Percentiles rank a stretch among this genome's conserved stretches.
Conservation (phyloP, 1,284 basidiomycete species). For the Leccinum huronense region DNA sequence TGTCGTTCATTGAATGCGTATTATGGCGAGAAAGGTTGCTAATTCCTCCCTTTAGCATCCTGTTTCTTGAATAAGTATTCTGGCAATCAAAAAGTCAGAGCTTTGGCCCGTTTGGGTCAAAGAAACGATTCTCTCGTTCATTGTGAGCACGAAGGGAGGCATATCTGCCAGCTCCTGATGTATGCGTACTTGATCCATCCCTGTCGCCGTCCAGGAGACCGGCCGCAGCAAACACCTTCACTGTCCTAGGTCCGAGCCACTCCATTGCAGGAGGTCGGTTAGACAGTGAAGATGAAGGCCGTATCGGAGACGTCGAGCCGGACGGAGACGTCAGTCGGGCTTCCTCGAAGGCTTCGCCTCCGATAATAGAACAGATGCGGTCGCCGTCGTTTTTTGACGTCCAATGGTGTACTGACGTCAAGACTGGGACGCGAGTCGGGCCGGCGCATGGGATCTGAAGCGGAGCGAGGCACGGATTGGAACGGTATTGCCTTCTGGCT, state of each 20-base stretch:
- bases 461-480: constrained; percentile 34
- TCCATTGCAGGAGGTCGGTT: constrained; percentile 44
- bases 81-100: too few relatives aligned
- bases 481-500: constrained; percentile 25
- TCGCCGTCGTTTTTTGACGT: constrained; percentile 31
- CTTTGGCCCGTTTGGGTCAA: too few relatives aligned
- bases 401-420: constrained; percentile 36
- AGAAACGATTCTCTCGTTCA: constrained; percentile 38
- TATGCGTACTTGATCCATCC: constrained; percentile 18
- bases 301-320: constrained; percentile 29
- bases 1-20: too few relatives aligned
- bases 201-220: constrained; percentile 57
- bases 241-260: constrained; percentile 67
- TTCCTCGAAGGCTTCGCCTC: constrained; percentile 64
- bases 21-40: too few relatives aligned
- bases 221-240: constrained; percentile 67
- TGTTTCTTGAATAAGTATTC: too few relatives aligned
- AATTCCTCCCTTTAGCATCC: too few relatives aligned
- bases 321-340: constrained; percentile 26
- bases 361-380: constrained; percentile 38
- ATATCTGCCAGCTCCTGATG: constrained; percentile 24
- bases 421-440: constrained; percentile 38
- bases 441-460: constrained; percentile 31
- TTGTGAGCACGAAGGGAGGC: constrained; percentile 32
- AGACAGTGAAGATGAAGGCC: constrained; percentile 30